Evolutionary conservation across 805 yeast species (phyloP).

Genomic region (Tetrapisispora arboricola): DNA sequence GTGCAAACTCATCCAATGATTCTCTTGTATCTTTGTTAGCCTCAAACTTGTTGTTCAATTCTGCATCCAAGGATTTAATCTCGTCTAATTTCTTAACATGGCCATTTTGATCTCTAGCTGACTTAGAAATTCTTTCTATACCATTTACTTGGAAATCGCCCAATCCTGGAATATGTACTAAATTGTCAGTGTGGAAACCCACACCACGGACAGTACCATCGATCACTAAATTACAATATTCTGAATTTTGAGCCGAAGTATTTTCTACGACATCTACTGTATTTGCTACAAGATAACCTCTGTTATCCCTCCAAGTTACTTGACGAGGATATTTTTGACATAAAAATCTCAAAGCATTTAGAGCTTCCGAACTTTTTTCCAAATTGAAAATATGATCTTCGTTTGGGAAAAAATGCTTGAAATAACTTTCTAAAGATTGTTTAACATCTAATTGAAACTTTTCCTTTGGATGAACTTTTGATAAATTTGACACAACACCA

Average conservation of each 20-base stretch:
- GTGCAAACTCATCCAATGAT: slow-evolving; percentile 48
- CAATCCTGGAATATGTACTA: slow-evolving; percentile 77
- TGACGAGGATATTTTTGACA: slow-evolving; percentile 84
- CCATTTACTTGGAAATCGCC: slow-evolving; percentile 78
- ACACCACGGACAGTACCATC: slow-evolving; percentile 83
- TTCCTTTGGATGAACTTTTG: slow-evolving; percentile 55
- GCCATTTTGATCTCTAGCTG: slow-evolving; percentile 20
- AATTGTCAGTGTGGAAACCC: slow-evolving; percentile 67
- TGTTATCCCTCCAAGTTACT: slow-evolving; percentile 83
- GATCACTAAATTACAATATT: slow-evolving; percentile 40
- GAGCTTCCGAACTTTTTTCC: slow-evolving; percentile 58
- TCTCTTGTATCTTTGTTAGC: slow-evolving; percentile 39
- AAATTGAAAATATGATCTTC: slow-evolving; percentile 68
- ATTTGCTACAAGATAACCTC: slow-evolving; percentile 83
- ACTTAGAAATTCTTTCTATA: slow-evolving; percentile 42
- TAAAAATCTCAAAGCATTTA: slow-evolving; percentile 59
- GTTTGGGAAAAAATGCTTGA: slow-evolving; percentile 68
- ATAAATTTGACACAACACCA: slow-evolving; percentile 70
- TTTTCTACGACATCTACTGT: slow-evolving; percentile 30
- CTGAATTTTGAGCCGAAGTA: slow-evolving; percentile 6
- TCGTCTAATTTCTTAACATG: slow-evolving; percentile 7
- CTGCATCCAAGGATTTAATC: slow-evolving; percentile 10
- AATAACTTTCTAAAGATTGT: slow-evolving; percentile 54
- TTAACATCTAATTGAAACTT: slow-evolving; percentile 66
- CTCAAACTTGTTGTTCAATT: slow-evolving; percentile 20